Conservation (phyloP, 352 stramenopile genomes). For the Lagenidium giganteum region DNA sequence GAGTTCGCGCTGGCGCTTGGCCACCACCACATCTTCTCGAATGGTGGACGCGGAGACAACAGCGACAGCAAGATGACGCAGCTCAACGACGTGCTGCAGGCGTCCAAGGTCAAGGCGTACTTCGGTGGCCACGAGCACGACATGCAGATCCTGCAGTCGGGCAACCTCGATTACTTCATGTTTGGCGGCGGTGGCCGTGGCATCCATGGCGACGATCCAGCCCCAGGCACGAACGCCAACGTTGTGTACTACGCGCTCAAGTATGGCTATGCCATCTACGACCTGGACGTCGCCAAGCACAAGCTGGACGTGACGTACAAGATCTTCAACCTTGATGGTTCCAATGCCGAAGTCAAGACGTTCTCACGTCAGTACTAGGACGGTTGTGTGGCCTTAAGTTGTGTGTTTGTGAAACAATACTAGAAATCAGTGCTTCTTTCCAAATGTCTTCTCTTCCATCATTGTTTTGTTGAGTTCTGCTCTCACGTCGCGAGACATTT, state of each 20-base stretch:
- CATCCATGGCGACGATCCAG: slow-evolving; percentile 9
- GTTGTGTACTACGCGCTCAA: slow-evolving; percentile 21
- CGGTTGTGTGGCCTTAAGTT: too few relatives aligned
- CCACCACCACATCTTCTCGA: slow-evolving; percentile 21
- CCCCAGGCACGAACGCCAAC: slow-evolving; percentile 8
- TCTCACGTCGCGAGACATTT: too few relatives aligned
- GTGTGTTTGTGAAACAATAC: too few relatives aligned
- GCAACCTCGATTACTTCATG: slow-evolving; percentile 20
- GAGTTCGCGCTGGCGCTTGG: slow-evolving; percentile 15
- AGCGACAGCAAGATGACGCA: slow-evolving; percentile 5
- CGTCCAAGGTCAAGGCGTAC: slow-evolving; percentile 18
- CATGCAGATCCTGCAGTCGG: slow-evolving; percentile 19
- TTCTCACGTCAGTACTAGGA: slow-evolving; percentile 21
- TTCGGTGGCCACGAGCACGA: slow-evolving; percentile 21
- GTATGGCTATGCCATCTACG: slow-evolving; percentile 16
- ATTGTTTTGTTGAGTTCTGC: too few relatives aligned
- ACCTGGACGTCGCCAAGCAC: slow-evolving; percentile 11
- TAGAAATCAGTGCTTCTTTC: too few relatives aligned
- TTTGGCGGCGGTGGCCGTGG: slow-evolving; percentile 18
- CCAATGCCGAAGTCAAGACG: slow-evolving; percentile 15
- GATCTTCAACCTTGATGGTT: slow-evolving; percentile 18
- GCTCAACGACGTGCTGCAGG: slow-evolving; percentile 11
- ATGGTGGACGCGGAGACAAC: slow-evolving; percentile 11
- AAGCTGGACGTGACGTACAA: slow-evolving; percentile 17
- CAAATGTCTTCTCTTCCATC: too few relatives aligned